Conservation (phyloP, 2,329 filamentous ascomycete species). For the Claviceps sp. region DNA sequence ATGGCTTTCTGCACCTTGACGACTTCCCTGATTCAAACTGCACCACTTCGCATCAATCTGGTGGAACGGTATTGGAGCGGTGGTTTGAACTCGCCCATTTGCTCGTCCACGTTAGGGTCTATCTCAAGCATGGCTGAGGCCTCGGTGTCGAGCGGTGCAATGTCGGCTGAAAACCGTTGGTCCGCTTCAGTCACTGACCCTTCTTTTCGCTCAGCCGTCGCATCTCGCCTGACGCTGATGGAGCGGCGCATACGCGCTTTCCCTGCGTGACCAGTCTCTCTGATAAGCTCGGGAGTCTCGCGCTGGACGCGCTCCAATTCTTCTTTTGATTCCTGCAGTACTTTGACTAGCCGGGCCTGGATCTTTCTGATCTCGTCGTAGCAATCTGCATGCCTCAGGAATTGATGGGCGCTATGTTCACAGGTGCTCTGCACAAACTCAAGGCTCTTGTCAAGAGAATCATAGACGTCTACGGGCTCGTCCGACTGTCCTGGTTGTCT, state of each 20-base stretch:
- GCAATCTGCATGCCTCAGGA: conserved; percentile 79
- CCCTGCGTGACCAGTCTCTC: conserved; percentile 23
- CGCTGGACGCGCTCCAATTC: conserved; percentile 44
- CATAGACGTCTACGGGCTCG: conserved; percentile 40
- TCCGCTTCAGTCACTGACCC: conserved; percentile 13
- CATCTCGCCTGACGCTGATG: conserved; percentile 38
- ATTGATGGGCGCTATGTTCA: conserved; percentile 78
- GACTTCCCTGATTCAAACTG: conserved; percentile 4
- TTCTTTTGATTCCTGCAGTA: conserved; percentile 45
- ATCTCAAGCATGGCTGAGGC: conserved; percentile 18
- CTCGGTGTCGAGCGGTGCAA: conserved; percentile 6
- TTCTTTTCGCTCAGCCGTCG: conserved; percentile 18
- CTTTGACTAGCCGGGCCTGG: conserved; percentile 48
- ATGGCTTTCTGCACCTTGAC: too few relatives aligned
- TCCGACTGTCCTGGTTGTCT: not conserved
- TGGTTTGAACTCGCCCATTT: conserved; percentile 24
- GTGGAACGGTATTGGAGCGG: conserved; percentile 31
- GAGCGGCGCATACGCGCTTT: conserved; percentile 37
- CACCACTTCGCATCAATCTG: conserved; percentile 22
- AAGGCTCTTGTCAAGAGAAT: conserved; percentile 63
- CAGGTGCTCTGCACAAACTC: conserved; percentile 71
- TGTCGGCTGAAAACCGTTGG: conserved; percentile 12
- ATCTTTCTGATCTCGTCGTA: conserved; percentile 61
- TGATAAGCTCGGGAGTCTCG: conserved; percentile 35
- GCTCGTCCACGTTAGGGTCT: conserved; percentile 25